Percentiles rank a stretch among this genome's conserved stretches.
Evolutionary conservation across 1,284 basidiomycete species (phyloP).

Genomic region (Flammula alnicola): DNA sequence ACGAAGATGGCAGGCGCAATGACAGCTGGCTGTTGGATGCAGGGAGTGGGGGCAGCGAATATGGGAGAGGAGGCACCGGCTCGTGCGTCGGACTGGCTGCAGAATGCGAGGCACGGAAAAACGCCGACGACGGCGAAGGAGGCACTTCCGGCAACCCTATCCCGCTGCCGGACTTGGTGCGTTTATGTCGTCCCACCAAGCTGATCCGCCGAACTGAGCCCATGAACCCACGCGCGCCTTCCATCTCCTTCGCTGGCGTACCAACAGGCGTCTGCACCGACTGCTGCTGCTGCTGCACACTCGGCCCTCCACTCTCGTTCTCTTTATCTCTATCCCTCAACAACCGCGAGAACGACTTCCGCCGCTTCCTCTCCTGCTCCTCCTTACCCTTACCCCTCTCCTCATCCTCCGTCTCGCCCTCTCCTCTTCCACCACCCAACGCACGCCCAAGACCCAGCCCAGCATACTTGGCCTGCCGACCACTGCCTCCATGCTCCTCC

Average conservation of each 20-base stretch:
- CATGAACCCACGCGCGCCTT: conserved; percentile 60
- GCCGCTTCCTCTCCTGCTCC: conserved; percentile 23
- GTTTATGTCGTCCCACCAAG: conserved; percentile 52
- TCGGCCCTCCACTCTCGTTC: conserved; percentile 18
- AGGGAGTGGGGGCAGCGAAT: conserved; percentile 13
- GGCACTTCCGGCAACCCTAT: conserved; percentile 6
- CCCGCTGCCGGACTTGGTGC: conserved; percentile 53
- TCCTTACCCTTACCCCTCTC: conserved; percentile 23
- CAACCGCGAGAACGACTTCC: conserved; percentile 28
- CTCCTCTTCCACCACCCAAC: conserved; percentile 12
- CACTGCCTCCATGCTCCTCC: conserved; percentile 10
- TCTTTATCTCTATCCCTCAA: conserved; percentile 19
- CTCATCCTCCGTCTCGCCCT: conserved; percentile 23
- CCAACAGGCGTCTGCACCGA: too few relatives aligned
- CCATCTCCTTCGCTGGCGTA: conserved; percentile 21
- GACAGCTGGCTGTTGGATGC: conserved; percentile 18
- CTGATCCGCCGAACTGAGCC: conserved; percentile 70
- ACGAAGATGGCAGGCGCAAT: conserved; percentile 15
- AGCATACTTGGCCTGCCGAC: conserved; percentile 19
- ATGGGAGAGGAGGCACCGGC: conserved; percentile 11
- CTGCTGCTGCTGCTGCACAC: neutral
- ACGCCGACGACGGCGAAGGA: conserved; percentile 14
- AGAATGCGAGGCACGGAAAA: conserved; percentile 5
- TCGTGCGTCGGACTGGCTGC: neutral
- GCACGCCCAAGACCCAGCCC: conserved; percentile 37